A percentile compares a stretch with the other conserved stretches of the same genome.
phyloP scores from a whole-genome alignment of 2,329 filamentous ascomycete genomes.

The Fusarium anguioides region DNA sequence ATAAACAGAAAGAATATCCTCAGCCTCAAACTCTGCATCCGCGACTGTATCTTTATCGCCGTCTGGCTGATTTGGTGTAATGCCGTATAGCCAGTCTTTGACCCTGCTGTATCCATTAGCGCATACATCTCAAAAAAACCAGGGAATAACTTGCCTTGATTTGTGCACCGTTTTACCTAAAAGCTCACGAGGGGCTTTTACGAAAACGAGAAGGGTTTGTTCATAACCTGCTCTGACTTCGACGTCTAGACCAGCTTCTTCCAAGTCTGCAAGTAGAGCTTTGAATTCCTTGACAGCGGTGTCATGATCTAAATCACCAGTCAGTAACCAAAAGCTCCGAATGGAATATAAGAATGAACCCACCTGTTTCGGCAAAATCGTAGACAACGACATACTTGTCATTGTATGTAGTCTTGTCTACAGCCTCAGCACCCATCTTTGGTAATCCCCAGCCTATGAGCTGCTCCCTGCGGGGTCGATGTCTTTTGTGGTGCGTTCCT shows the following conservation, averaged over 20 bases:
- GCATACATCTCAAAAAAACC: accelerated
- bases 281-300: constrained; percentile 50
- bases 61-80: constrained; percentile 72
- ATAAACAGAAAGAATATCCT: constrained; percentile 76
- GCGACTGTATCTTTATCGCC: constrained; percentile 63
- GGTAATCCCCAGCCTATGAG: constrained; percentile 20
- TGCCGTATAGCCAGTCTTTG: constrained; percentile 79
- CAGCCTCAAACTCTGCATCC: constrained; percentile 67
- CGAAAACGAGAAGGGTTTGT: constrained; percentile 74
- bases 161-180: constrained; percentile 75
- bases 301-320: constrained; percentile 46
- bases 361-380: constrained; percentile 52
- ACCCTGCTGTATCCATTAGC: constrained; percentile 59
- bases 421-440: background rate
- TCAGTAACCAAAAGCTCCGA: no score
- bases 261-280: constrained; percentile 67
- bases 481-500: background rate
- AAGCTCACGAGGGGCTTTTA: constrained; percentile 70
- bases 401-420: constrained; percentile 44
- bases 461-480: background rate
- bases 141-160: constrained; percentile 60
- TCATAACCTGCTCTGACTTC: constrained; percentile 78
- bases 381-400: constrained; percentile 57
- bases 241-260: constrained; percentile 72
- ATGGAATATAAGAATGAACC: no score